Evolutionary conservation across 129 eudicot species (phyloP).

Genomic region (Lonicera japonica): DNA sequence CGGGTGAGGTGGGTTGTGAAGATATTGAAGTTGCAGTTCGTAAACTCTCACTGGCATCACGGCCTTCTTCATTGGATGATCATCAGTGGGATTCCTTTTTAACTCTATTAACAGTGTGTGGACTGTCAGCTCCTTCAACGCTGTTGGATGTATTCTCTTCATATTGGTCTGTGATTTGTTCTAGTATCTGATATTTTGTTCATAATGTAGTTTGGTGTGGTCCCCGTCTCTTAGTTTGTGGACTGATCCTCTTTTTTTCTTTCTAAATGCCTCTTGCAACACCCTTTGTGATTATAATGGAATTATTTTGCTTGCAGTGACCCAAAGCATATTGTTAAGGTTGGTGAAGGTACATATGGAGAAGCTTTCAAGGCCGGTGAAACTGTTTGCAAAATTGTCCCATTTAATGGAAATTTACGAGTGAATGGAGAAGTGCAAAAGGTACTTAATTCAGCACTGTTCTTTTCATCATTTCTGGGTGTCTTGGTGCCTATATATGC

Average conservation of each 20-base stretch:
- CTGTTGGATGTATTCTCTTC: slow-evolving; percentile 50
- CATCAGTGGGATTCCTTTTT: slow-evolving; percentile 46
- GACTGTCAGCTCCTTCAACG: slow-evolving; percentile 63
- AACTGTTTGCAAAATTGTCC: slow-evolving; percentile 89
- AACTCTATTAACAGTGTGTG: slow-evolving; percentile 64
- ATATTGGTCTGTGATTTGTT: slow-evolving; percentile 53
- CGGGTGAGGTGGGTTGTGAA: slow-evolving; percentile 32
- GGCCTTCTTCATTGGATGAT: slow-evolving; percentile 36
- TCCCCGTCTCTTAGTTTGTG: too few relatives aligned
- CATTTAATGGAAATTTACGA: slow-evolving; percentile 71
- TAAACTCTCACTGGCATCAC: slow-evolving; percentile 60
- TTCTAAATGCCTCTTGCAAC: too few relatives aligned
- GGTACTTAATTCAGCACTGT: slow-evolving; percentile 33
- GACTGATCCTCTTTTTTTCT: too few relatives aligned
- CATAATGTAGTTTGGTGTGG: too few relatives aligned
- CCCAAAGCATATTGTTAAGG: slow-evolving; percentile 48
- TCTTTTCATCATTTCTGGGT: background rate
- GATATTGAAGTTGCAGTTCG: slow-evolving; percentile 54
- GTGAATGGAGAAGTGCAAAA: slow-evolving; percentile 94
- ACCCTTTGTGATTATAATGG: too few relatives aligned
- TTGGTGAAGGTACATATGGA: slow-evolving; percentile 99
- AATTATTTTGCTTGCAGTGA: slow-evolving; percentile 38
- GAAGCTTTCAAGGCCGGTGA: slow-evolving; percentile 86
- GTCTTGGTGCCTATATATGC: background rate
- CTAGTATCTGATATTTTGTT: background rate